Evolutionary conservation across 2,329 filamentous ascomycete species (phyloP).

Genomic region (Scedosporium minutisporum): DNA sequence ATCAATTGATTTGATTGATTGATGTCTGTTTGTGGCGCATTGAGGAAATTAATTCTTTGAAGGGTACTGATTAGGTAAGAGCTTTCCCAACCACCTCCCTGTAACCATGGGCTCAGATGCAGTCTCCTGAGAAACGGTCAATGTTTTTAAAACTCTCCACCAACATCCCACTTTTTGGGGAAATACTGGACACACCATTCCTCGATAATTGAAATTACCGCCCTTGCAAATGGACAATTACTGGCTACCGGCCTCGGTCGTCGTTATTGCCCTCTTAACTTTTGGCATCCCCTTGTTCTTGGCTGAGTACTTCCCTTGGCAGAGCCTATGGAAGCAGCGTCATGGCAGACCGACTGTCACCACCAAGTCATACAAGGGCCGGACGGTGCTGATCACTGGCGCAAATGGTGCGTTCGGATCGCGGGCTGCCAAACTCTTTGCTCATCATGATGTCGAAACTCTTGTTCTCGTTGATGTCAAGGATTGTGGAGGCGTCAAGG

Average conservation of each 20-base stretch:
- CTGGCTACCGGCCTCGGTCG: slow-evolving; percentile 8
- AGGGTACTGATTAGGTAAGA: too few species aligned
- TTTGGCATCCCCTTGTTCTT: slow-evolving; percentile 21
- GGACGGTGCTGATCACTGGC: slow-evolving; percentile 25
- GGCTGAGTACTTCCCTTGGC: slow-evolving; percentile 25
- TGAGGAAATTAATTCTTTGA: too few species aligned
- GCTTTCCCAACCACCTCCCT: too few species aligned
- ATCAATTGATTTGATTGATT: too few species aligned
- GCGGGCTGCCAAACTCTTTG: slow-evolving; percentile 25
- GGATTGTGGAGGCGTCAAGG: slow-evolving; percentile 21
- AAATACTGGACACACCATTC: too few species aligned
- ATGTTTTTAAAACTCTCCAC: too few species aligned
- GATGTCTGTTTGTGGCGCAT: too few species aligned
- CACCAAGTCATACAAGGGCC: slow-evolving; percentile 24
- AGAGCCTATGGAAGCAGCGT: slow-evolving; percentile 21
- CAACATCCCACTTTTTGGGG: too few species aligned
- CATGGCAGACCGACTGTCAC: slow-evolving; percentile 20
- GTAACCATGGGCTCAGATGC: too few species aligned
- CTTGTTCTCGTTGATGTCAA: slow-evolving; percentile 26
- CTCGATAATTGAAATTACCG: neutral
- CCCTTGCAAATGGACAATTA: slow-evolving; percentile 9
- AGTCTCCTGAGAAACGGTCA: too few species aligned
- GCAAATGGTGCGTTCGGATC: slow-evolving; percentile 27
- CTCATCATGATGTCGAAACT: slow-evolving; percentile 21
- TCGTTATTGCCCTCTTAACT: slow-evolving; percentile 15